These are phyloP conservation scores for Tremella yokohamensis DNA, from an alignment of 768 basidiomycete species.

Conservation along the genomic window DNA sequence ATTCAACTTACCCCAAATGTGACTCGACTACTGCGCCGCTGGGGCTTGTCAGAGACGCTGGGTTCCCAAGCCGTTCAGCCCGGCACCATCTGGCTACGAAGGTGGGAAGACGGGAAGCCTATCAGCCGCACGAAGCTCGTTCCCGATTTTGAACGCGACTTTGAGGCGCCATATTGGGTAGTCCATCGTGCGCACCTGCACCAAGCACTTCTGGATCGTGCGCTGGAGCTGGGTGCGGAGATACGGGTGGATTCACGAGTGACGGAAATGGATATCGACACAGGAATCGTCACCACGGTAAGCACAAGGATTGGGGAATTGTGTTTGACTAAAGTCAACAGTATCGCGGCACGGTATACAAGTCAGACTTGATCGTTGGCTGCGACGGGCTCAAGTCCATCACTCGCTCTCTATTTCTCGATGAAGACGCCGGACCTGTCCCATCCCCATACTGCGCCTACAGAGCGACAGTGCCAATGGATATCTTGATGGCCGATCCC, in stretches of 20 bases:
- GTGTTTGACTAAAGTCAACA: background rate
- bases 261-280: background rate
- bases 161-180: background rate
- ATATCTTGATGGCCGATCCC: background rate
- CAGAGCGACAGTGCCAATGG: background rate
- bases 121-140: conserved; percentile 1
- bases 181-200: conserved; percentile 1
- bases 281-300: background rate
- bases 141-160: background rate
- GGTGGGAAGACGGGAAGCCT: background rate
- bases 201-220: background rate
- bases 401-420: conserved; percentile 2
- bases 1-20: conserved; percentile 2
- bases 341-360: background rate
- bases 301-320: background rate
- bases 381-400: conserved; percentile 3
- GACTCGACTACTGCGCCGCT: background rate
- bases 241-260: background rate
- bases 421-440: background rate
- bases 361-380: background rate
- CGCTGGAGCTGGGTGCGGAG: background rate
- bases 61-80: background rate
- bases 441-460: conserved; percentile 2
- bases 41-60: background rate
- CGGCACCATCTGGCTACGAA: background rate